Base-by-base conservation (phyloP, 768 basidiomycete species). In the Leccinum variicolor region DNA sequence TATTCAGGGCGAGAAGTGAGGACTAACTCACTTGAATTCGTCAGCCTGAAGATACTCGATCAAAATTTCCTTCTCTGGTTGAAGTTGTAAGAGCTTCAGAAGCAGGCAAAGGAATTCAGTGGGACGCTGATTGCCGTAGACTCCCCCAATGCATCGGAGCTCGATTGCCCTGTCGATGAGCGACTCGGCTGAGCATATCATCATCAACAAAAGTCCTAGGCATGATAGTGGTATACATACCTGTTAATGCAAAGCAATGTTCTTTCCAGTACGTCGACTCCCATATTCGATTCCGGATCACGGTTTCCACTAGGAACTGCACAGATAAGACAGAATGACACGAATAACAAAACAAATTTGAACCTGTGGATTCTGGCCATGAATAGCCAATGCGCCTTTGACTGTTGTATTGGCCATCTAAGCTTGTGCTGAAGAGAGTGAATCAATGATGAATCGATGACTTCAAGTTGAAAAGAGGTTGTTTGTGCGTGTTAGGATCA, bases 191-290 rank as follows among this genome's bases (percentile, higher is more conserved):
- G 63, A 17, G 33, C 1, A n/a, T 11, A 33, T 58, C 14, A 45
- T 59, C 41, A 57, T 43, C 52, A 58, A 15, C 4, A 28, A 1
- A 26, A 13, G 7, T 52, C 6, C 33, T 49, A 33, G 36, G 55
- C 26, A n/a, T 60, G 50, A 33, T 3, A 57, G 4, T 39, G 21
- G 17, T 14, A 50, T 48, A 73, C 81, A 52, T 51, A 91, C 94
- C 93, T 59, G 93, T 97, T 49, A 99, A 77, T 21, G 96, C 96
- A 70, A 99, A 99, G 70, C 96, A 99, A 64, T 97, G 93, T 70
- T 99, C 96, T 76, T 99, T 99, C 96, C 96, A 99, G 74, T 84
- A 99, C 7, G 80, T 73, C 0, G 90, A 89, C 72, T 98, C 96
- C 79, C 96, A 99, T 59, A 99, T 97, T 60, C 97, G 85, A 68